Evolutionary conservation across 768 basidiomycete genomes (phyloP), one percentile per base, ranked within the genome.

Genomic region (Phanerochaete sordida): DNA sequence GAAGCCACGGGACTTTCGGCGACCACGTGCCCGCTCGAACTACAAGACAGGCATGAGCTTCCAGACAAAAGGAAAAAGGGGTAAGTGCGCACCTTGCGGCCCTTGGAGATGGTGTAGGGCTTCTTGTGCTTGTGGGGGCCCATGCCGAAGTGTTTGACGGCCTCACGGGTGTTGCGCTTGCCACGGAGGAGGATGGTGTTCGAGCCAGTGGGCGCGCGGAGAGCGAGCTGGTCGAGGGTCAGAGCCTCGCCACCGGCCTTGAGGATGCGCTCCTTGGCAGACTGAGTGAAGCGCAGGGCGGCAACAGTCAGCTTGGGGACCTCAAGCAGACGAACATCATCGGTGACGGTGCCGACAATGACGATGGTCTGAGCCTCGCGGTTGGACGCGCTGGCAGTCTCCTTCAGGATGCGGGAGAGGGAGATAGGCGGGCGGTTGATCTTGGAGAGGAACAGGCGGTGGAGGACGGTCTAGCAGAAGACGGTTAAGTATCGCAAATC

Each of bases 111-210:
- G 49, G 95, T 91, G 81, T 94, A 91, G 50, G 97, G 97, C 81
- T 95, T 97, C 84, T 96, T 98, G 88, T 97, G 82, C 80, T 98
- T 93, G 88, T 95, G 93, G 58, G 95, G 95, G 65, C 90, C 93
- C 91, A 93, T 93, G 77, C 96, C 96, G 75, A 98, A 98, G 85
- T 98, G 96, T 77, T 93, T 95, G 81, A 91, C 86, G 53, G 95
- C 91, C 77, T 98, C 97, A 65, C 97, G 87, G 60, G 91, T 82
- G 76, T 87, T 97, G 85, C 88, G 88, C 79, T 91, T 88, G 67
- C 96, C 97, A 64, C 96, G 83, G 68, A 99, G 80, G 69, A 98
- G 79, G 63, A 99, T 83, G 58, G 97, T 98, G 86, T 96, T 96
- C 62, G 91, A 81, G 62, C 97, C 97, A 44, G 92, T 96, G 24